Evolutionary conservation across 176 grass and related monocot genomes (phyloP), one percentile per base, ranked within the genome.

Genomic region (Dendrocalamus sinicus): DNA sequence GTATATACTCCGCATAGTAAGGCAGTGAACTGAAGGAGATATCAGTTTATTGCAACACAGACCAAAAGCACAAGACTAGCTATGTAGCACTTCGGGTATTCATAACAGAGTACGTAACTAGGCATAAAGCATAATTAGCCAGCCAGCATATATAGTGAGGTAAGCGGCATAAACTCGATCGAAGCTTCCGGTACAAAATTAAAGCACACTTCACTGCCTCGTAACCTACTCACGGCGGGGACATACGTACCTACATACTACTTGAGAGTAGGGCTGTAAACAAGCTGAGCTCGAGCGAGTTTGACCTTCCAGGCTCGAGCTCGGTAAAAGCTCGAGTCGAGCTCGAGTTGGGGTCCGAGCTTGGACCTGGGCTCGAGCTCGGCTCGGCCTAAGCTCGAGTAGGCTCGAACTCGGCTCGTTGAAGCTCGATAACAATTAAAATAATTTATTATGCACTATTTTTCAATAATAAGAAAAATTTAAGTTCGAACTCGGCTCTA

Each of bases 151-250:
- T 35, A 3, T 35, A 35, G 9, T 15, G 50, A 69, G 16, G 71
- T 72, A 73, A 20, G 69, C 24, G 55, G 69, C 54, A 63, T 26
- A 17, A 63, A 22, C 54, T 63, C 68, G 73, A 83, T 35, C 32
- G 1, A 35, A 35, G 45, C 69, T 73, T 83, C 55, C 43, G 55
- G 16, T 48, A 63, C 81, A 73, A 83, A 2, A 35, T 35, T 35
- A 83, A 74, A 59, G 12, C 55, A 48, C 54, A 62, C 7, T 69
- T 59, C 15, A 83, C 67, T 63, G 43, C 41, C 69, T 82, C 67
- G 58, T 80, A 80, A 37, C 51, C 78, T 83, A 62, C 12, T 15
- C 39, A 15, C 1, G n/a, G n/a, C 37, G 7, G 9, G 37, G 20
- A 9, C 54, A 41, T 40, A 52, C 48, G 35, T 41, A 39, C 32